These are phyloP conservation scores for Ajuga reptans DNA, from an alignment of 305 asterid genomes.

Conservation along the genomic window DNA sequence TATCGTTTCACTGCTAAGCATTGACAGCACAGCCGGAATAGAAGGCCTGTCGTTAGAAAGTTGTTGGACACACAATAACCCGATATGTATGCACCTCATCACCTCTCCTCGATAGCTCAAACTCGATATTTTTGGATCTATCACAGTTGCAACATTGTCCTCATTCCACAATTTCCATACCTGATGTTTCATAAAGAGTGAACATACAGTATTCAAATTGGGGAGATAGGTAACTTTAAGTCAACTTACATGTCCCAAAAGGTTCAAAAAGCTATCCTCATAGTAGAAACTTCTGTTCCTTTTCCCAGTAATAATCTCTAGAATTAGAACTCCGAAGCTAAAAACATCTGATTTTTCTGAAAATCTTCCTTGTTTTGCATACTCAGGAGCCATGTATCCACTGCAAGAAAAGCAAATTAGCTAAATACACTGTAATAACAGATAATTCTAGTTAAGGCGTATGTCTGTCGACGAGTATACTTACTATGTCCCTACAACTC, in stretches of 20 bases:
- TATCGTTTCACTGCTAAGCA: constrained; percentile 27
- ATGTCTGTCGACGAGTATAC: not conserved
- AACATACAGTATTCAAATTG: no score
- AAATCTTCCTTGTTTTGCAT: constrained; percentile 30
- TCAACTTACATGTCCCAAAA: constrained; percentile 32
- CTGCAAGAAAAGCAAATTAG: constrained; percentile 15
- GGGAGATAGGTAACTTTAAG: not conserved
- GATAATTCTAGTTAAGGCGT: not conserved
- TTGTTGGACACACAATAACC: constrained; percentile 28
- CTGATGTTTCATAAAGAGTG: not conserved
- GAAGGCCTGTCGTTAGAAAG: constrained; percentile 26
- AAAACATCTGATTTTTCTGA: constrained; percentile 32
- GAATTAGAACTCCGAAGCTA: constrained; percentile 36
- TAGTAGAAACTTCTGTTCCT: constrained; percentile 25
- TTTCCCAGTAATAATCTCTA: constrained; percentile 31
- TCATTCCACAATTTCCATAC: constrained; percentile 37
- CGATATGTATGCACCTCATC: constrained; percentile 27
- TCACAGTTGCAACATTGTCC: not conserved
- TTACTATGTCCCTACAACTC: constrained; percentile 41
- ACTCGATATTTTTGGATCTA: constrained; percentile 21
- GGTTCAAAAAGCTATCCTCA: constrained; percentile 25
- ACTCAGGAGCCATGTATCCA: constrained; percentile 44
- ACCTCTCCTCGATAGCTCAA: constrained; percentile 3
- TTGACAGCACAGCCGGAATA: constrained; percentile 21
- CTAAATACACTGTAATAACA: not conserved